Percentiles rank a stretch among this genome's conserved stretches.
Conservation (phyloP, 2,329 filamentous ascomycete genomes). For the Thelonectria olida region DNA sequence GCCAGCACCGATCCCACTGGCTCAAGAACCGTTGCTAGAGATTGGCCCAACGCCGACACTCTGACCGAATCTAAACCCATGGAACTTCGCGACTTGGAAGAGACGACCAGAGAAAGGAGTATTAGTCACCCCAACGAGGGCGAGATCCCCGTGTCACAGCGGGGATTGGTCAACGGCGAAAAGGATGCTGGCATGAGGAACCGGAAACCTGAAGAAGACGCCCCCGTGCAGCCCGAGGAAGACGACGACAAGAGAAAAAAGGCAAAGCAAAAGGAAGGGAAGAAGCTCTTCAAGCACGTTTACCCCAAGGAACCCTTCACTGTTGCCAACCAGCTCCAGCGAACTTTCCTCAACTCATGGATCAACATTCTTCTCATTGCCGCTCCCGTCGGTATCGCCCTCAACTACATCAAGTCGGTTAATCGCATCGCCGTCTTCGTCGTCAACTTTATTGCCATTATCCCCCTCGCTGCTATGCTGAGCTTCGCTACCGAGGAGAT, state of each 20-base stretch:
- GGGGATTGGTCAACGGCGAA: constrained; percentile 32
- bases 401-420: constrained; percentile 69
- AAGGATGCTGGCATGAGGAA: constrained; percentile 41
- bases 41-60: constrained; percentile 39
- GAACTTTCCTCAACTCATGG: constrained; percentile 83
- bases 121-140: constrained; percentile 30
- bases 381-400: constrained; percentile 81
- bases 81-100: constrained; percentile 26
- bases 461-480: constrained; percentile 87
- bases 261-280: constrained; percentile 52
- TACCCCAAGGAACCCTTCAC: constrained; percentile 66
- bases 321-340: constrained; percentile 71
- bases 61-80: constrained; percentile 27
- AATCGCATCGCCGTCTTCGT: constrained; percentile 76
- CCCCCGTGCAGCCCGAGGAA: constrained; percentile 26
- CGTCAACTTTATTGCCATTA: constrained; percentile 93
- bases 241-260: constrained; percentile 38
- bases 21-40: constrained; percentile 30
- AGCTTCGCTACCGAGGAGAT: constrained; percentile 93
- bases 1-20: constrained; percentile 45
- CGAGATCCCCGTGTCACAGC: constrained; percentile 32
- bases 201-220: constrained; percentile 40
- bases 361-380: constrained; percentile 84
- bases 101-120: constrained; percentile 31
- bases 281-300: constrained; percentile 55